Base-by-base conservation (phyloP, 169 alveolate species). In the Toxoplasma gondii region DNA sequence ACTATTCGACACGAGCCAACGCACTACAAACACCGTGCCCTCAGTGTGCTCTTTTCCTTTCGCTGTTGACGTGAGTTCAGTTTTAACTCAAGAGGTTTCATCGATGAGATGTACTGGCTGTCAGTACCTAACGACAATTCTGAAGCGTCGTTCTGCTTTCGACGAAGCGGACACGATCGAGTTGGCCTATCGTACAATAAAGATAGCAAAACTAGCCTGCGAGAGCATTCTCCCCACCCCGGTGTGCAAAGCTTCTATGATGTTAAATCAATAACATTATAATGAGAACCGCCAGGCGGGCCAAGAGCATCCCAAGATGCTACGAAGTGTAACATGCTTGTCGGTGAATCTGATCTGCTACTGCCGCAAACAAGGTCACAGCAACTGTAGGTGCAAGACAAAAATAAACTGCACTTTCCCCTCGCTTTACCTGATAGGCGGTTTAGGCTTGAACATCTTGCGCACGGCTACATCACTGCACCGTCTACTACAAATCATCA, bases 131-230 rank as follows among this genome's bases (percentile, higher is more conserved):
- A 31, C 43, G 45, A 78, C 45, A 34, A 19, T 78, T 22, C 16
- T 34, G 34, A 39, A 27, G 34, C 0, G 45, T 5, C 34, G 87
- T 34, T 34, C 87, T 19, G 87, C 45, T 27, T 78, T 78, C 87
- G 87, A 78, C 87, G 87, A 78, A 78, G 41, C 87, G 41, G 87
- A 78, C 87, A 78, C 87, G 24, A 22, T 78, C 53, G 87, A 78
- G 87, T 5, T 78, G 44, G 24, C 87, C 22, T 78, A 78, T 31
- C 87, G 87, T 34, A 34, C 44, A 38, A 38, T 39, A 24, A 78
- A 53, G 45, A 78, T 78, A 41, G 45, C 78, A 7, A 64, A 64
- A 31, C 29, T 64, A 31, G 78, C 78, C 29, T 64, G 78, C 78
- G 78, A 64, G 78, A 31, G 12, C 78, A 64, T 1, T 24, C 78